Base-by-base conservation (phyloP, 23 red algal genomes). In the Chondrus crispus region DNA sequence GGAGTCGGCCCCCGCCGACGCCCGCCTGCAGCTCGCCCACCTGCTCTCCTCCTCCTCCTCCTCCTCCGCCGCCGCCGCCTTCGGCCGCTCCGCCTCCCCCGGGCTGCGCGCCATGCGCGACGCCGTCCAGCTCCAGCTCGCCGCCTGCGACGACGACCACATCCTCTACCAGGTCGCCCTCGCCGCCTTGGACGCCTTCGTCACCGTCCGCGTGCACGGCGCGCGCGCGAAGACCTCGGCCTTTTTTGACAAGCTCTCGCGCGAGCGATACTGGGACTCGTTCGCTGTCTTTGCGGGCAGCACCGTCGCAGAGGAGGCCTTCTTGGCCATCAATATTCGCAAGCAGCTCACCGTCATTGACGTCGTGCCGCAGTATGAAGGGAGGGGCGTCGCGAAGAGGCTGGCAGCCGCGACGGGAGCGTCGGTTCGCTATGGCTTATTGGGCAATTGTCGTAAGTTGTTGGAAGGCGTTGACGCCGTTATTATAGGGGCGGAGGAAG, bases 271-370 rank as follows among this genome's bases (percentile, higher is more conserved):
- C 16, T 89, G 85, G 85, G 51, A 49, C 12, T 66, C 50, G 51
- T 36, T 89, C 14, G 85, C 85, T 3, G 69, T 89, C 3, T 77
- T 79, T 46, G 64, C 66, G 29, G 66, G 66, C 35, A 75, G 66
- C n/a, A 78, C 85, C 1, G 85, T 89, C 0, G 85, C 63, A 0
- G 85, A 89, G 46, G 85, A 66, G 12, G 63, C 60, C 68, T 89
- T 89, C 24, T 24, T 89, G 8, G 85, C 85, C 9, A 43, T 89
- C 46, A 89, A 89, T 55, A 39, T 46, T 44, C 38, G 46, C 10
- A 89, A 89, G 28, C 5, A 38, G 13, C 69, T 89, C 14, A 89
- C 85, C 16, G 68, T 89, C 69, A 89, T 89, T 28, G 85, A 89
- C 37, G 24, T 49, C 4, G 85, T 40, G 1, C 85, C 85, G 10